phyloP scores from a whole-genome alignment of 768 basidiomycete genomes.

The Botryobasidium botryosum region DNA sequence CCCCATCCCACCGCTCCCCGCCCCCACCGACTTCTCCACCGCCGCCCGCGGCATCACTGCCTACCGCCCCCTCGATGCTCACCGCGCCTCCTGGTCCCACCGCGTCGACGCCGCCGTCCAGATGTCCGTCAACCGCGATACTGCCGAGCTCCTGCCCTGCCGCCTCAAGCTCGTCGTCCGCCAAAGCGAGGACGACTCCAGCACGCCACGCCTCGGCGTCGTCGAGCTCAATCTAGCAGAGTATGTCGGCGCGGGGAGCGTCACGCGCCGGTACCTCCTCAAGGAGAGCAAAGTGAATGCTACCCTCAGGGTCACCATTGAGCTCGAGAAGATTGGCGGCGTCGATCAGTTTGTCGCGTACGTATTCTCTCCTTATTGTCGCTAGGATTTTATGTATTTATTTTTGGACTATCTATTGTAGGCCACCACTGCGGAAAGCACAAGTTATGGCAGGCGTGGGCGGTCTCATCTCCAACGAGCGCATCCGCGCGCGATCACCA shows the following conservation, averaged over 20 bases:
- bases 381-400: neutral
- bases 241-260: conserved; percentile 40
- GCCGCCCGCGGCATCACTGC: conserved; percentile 41
- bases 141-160: conserved; percentile 32
- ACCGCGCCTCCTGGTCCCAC: conserved; percentile 46
- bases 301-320: conserved; percentile 53
- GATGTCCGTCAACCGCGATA: conserved; percentile 40
- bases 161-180: conserved; percentile 47
- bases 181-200: conserved; percentile 44
- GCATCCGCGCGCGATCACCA: neutral
- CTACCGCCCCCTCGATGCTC: conserved; percentile 43
- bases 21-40: neutral
- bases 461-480: conserved; percentile 31
- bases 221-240: conserved; percentile 59
- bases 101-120: conserved; percentile 40
- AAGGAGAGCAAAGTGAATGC: conserved; percentile 66
- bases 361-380: neutral
- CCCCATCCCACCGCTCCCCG: conserved; percentile 8
- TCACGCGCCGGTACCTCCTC: conserved; percentile 49
- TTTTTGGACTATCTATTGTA: neutral
- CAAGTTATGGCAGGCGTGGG: conserved; percentile 57
- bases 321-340: conserved; percentile 37
- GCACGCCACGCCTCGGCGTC: conserved; percentile 42
- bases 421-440: conserved; percentile 48
- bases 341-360: conserved; percentile 35